These are phyloP conservation scores for Carex myosuroides DNA, from an alignment of 176 grass and related monocot species.

Conservation along the genomic window DNA sequence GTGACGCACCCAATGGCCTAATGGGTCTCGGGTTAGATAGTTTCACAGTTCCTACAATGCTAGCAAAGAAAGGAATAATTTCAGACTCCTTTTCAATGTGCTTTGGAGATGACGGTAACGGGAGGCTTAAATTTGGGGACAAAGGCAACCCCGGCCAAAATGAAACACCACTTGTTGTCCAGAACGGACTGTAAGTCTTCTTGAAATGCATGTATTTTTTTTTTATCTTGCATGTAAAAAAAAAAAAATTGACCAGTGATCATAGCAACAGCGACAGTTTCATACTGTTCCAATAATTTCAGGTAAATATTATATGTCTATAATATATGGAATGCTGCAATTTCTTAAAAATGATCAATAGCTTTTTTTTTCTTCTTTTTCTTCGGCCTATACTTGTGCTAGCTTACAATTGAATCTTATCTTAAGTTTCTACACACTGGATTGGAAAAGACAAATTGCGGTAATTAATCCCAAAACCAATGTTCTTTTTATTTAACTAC, in stretches of 20 bases:
- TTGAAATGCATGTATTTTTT: not conserved
- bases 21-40: conserved; percentile 63
- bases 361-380: not conserved
- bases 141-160: conserved; percentile 37
- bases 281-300: not conserved
- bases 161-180: conserved; percentile 54
- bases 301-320: not conserved
- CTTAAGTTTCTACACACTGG: not conserved
- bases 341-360: not conserved
- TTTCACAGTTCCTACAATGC: conserved; percentile 47
- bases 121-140: conserved; percentile 84
- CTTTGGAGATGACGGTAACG: conserved; percentile 46
- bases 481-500: not conserved
- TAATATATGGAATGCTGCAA: not conserved
- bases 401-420: not conserved
- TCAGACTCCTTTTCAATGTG: conserved; percentile 89
- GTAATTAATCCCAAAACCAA: not conserved
- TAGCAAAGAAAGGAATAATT: conserved; percentile 24
- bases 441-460: not conserved
- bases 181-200: not conserved
- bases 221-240: not conserved
- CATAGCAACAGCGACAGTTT: not conserved
- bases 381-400: not conserved
- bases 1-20: conserved; percentile 38
- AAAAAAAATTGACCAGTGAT: not conserved